Percentiles rank a stretch among this genome's conserved stretches.
These are phyloP conservation scores for Lyophyllum shimeji DNA, from an alignment of 768 basidiomycete species.

Conservation along the genomic window DNA sequence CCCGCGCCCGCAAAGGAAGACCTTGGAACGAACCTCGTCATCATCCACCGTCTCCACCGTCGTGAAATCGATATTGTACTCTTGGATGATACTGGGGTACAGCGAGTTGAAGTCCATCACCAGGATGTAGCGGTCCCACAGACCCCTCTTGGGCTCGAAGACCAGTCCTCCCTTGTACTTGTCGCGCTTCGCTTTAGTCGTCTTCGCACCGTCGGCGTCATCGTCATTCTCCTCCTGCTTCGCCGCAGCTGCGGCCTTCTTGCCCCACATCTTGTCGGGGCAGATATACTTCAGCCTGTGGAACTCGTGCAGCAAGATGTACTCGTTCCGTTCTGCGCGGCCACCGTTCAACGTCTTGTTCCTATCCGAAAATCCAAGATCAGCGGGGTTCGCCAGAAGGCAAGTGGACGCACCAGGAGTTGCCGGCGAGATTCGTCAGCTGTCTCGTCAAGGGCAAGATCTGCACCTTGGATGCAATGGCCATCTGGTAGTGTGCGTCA, in stretches of 20 bases:
- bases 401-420: constrained; percentile 73
- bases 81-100: constrained; percentile 98
- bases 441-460: constrained; percentile 91
- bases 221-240: constrained; percentile 52
- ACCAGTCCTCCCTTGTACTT: constrained; percentile 99
- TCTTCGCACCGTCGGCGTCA: constrained; percentile 58
- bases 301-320: constrained; percentile 97
- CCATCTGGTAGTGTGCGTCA: constrained; percentile 97
- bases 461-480: constrained; percentile 91
- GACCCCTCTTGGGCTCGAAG: constrained; percentile 91
- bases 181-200: constrained; percentile 73
- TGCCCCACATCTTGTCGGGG: constrained; percentile 90
- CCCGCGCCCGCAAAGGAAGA: neutral
- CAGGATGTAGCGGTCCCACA: constrained; percentile 96
- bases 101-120: constrained; percentile 99
- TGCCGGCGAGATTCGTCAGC: constrained; percentile 93
- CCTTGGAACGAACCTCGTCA: constrained; percentile 51
- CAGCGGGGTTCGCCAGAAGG: neutral
- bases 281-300: constrained; percentile 94
- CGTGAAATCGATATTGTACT: constrained; percentile 99
- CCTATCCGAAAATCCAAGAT: constrained; percentile 45
- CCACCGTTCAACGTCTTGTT: constrained; percentile 97
- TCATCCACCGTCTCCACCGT: constrained; percentile 79
- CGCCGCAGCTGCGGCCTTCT: constrained; percentile 55
- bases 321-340: constrained; percentile 98